Evolutionary conservation across 352 stramenopile species (phyloP).

Genomic region (Phytophthora pinifolia): DNA sequence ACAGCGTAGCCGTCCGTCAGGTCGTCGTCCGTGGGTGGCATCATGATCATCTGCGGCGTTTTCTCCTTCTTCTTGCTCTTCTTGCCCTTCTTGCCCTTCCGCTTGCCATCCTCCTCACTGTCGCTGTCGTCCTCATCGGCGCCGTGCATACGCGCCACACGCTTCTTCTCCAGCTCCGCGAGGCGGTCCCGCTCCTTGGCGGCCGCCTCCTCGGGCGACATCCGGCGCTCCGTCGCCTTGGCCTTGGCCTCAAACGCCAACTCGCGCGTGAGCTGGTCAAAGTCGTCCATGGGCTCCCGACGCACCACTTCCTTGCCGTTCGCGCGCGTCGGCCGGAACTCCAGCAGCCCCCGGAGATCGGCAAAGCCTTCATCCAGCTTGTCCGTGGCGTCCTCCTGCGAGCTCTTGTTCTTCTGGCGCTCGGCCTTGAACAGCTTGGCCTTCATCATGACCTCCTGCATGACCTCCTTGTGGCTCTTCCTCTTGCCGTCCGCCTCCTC

Average conservation of each 20-base stretch:
- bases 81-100: conserved; percentile 56
- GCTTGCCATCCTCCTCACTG: conserved; percentile 39
- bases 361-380: conserved; percentile 75
- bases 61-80: conserved; percentile 51
- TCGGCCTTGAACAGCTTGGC: conserved; percentile 90
- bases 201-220: conserved; percentile 94
- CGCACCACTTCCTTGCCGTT: conserved; percentile 63
- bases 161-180: conserved; percentile 91
- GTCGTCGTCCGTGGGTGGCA: conserved; percentile 89
- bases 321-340: conserved; percentile 74
- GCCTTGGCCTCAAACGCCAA: conserved; percentile 92
- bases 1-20: conserved; percentile 87
- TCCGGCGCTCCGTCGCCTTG: conserved; percentile 92
- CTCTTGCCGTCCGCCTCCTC: conserved; percentile 39
- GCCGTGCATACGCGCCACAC: conserved; percentile 95
- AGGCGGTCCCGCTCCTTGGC: conserved; percentile 92
- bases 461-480: conserved; percentile 89
- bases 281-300: conserved; percentile 82
- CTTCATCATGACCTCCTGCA: conserved; percentile 93
- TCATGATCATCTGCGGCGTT: conserved; percentile 61
- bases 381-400: conserved; percentile 78
- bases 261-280: conserved; percentile 79
- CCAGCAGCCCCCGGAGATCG: conserved; percentile 61
- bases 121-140: conserved; percentile 77
- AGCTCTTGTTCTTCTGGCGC: conserved; percentile 84